These are phyloP conservation scores for Citrullus colocynthis DNA, from an alignment of 306 rosid genomes.

Conservation along the genomic window DNA sequence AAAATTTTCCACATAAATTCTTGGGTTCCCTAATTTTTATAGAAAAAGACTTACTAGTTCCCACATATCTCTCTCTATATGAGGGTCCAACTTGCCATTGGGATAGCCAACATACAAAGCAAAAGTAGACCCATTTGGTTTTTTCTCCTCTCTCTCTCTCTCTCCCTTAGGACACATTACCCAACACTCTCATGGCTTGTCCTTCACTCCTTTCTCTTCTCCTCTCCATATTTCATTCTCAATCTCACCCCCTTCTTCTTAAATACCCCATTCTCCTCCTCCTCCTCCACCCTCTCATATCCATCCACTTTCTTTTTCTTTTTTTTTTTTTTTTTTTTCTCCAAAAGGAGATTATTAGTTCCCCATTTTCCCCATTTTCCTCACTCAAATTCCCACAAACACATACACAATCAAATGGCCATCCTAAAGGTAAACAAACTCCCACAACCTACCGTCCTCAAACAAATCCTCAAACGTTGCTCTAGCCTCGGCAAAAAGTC, in stretches of 20 bases:
- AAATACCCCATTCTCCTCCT: neutral
- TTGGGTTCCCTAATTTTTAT: no score
- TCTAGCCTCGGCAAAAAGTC: conserved; percentile 57
- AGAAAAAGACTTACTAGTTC: no score
- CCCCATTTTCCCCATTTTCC: neutral
- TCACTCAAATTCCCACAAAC: neutral
- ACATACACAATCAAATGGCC: conserved; percentile 35
- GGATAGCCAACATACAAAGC: conserved; percentile 27
- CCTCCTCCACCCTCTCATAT: neutral
- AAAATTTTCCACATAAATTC: no score
- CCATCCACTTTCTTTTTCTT: neutral
- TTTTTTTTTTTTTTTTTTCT: neutral
- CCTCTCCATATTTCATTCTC: neutral
- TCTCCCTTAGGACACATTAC: neutral
- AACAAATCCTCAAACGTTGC: conserved; percentile 75
- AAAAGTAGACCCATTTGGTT: conserved; percentile 31
- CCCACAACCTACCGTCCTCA: conserved; percentile 51
- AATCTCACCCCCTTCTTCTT: neutral
- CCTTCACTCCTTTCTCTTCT: neutral
- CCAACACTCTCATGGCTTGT: conserved; percentile 3
- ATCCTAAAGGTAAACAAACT: conserved; percentile 54
- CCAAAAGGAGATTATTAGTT: neutral
- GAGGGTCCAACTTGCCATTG: conserved; percentile 39
- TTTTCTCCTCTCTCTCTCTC: conserved; percentile 26
- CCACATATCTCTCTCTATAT: neutral